Evolutionary conservation across 2,329 filamentous ascomycete species (phyloP), one percentile per base, ranked within the genome.

Genomic region (Ophiostoma piceae): DNA sequence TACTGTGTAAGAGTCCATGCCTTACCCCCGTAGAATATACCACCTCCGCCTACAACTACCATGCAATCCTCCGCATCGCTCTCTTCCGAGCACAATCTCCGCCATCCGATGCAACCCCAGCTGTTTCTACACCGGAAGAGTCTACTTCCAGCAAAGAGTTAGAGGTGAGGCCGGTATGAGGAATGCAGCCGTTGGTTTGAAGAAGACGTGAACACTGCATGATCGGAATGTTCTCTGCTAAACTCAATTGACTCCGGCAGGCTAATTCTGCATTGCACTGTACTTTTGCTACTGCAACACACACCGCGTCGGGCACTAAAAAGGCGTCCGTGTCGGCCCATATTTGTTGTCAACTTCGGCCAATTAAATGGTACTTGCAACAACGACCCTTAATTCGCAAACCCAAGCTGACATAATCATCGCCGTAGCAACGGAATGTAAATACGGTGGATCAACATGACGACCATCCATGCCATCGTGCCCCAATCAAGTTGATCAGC

Each of bases 371-470:
- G 9, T 19, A 1, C 16, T 1, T n/a, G 16, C 19, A 19, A 47
- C 43, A 4, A 8, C 43, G 43, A 19, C 43, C 43, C 43, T 47
- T 47, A 16, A 29, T 4, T 29, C 54, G 8, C n/a, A 39, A 35
- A 9, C 22, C 1, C n/a, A 14, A 22, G 60, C 60, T 64, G 29
- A 64, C 32, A 29, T 64, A 35, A 64, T 62, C 29, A n/a, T 64
- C 60, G 2, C 60, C 60, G 60, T 64, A 64, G 60, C 60, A 64
- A 64, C 60, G 29, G 29, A 35, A 64, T 64, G 29, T 64, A 29
- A 64, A 64, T 64, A 64, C 29, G 37, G 60, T 64, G 60, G 60
- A 64, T 64, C 60, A 32, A 62, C 29, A 35, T n/a, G 29, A 62
- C 29, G 57, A 62, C 60, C 14, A 39, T 37, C 60, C 60, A n/a